Conservation (phyloP, 1,284 basidiomycete species). For the Hemileia vastatrix region DNA sequence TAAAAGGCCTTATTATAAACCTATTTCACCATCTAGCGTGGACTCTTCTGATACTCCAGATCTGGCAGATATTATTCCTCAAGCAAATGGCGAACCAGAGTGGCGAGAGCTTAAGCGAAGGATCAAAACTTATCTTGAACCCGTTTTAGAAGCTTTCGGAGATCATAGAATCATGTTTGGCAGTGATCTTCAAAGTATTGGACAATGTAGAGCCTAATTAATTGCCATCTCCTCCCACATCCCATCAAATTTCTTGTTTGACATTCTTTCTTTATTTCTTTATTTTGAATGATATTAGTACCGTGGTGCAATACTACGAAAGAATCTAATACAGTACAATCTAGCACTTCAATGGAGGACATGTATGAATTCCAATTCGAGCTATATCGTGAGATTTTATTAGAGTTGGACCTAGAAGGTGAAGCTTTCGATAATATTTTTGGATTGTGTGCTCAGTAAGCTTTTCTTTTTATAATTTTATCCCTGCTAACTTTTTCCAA, state of each 20-base stretch:
- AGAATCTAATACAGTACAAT: background rate
- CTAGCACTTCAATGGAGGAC: no score
- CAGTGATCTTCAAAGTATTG: constrained; percentile 17
- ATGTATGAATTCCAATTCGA: constrained; percentile 24
- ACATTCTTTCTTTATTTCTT: no score
- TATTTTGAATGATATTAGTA: no score
- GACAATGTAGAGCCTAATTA: background rate
- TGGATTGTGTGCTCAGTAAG: constrained; percentile 20
- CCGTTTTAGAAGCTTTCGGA: constrained; percentile 22
- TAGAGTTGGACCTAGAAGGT: constrained; percentile 19
- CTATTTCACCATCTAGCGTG: background rate
- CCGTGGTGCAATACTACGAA: no score
- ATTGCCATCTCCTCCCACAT: background rate
- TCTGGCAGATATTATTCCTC: background rate
- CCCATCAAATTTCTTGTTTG: background rate
- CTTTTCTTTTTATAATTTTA: background rate
- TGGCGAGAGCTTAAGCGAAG: constrained; percentile 21
- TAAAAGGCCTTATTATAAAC: background rate
- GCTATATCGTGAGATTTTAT: constrained; percentile 16
- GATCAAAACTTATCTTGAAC: constrained; percentile 22
- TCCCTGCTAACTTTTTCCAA: no score
- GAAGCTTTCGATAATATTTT: constrained; percentile 22
- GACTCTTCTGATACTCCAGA: background rate
- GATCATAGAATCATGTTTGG: constrained; percentile 20
- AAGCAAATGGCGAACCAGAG: constrained; percentile 9